Base-by-base conservation (phyloP, 2,329 filamentous ascomycete species). In the Escovopsis sp. region DNA sequence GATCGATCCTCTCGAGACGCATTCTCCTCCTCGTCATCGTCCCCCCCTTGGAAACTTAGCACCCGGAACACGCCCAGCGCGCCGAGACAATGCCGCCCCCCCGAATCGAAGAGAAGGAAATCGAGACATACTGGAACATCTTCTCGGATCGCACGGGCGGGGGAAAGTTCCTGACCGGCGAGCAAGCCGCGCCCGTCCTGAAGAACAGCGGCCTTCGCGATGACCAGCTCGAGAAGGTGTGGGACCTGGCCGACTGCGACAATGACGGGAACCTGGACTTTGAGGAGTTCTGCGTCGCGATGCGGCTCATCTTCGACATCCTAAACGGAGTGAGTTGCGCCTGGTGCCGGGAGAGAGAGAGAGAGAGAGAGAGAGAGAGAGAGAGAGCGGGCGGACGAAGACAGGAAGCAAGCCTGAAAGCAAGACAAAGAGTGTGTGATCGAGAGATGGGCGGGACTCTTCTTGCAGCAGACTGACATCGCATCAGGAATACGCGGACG, bases 241-340 rank as follows among this genome's bases (percentile, higher is more conserved):
- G 90, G 90, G 90, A 98, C 53, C 70, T 98, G 43, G 85, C 90
- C 39, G 90, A 98, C 56, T 85, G 98, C 41, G 90, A 98, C 60
- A 87, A 87, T 48, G 90, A 98, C 63, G 90, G 90, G 43, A 92
- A 92, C 59, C 68, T 98, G 36, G 90, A 98, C 61, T 98, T 98
- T 64, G 90, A 98, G 63, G 90, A 98, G 67, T 98, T 98, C 58
- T 98, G 90, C 58, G 90, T 98, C 39, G 90, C 87, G 27, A 98
- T 98, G 90, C 76, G 90, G 52, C 66, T 98, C 51, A 94, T 96
- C 50, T 98, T 96, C 58, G 90, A 98, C 56, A 65, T 96, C 45
- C 77, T 98, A 48, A 98, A 98, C 52, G 90, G 90, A 49, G 84
- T 92, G 68, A 37, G 45, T 34, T 19, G 25, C 36, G 28, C n/a